These are phyloP conservation scores for Aspergillus awamori DNA, from an alignment of 2,329 filamentous ascomycete species.

Conservation along the genomic window DNA sequence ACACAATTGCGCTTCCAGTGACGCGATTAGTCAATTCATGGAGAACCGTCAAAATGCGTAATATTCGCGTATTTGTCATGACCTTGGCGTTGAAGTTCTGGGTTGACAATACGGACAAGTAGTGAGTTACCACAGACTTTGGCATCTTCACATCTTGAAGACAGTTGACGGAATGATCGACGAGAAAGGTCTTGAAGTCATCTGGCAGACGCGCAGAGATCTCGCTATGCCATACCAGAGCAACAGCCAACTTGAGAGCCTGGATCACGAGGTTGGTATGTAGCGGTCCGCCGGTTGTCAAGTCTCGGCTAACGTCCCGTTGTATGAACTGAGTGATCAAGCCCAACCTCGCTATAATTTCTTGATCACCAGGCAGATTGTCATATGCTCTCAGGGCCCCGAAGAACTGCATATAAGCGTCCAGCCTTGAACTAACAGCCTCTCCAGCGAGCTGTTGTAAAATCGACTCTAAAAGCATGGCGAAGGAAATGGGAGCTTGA, in stretches of 20 bases:
- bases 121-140: slow-evolving; percentile 76
- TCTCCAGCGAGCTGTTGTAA: slow-evolving; percentile 77
- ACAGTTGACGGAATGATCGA: slow-evolving; percentile 77
- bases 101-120: slow-evolving; percentile 77
- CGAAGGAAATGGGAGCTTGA: slow-evolving; percentile 62
- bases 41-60: slow-evolving; percentile 70
- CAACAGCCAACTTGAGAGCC: slow-evolving; percentile 74
- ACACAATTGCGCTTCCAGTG: slow-evolving; percentile 78
- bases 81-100: slow-evolving; percentile 77
- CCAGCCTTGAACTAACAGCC: slow-evolving; percentile 72
- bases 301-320: slow-evolving; percentile 72
- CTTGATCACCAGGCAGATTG: slow-evolving; percentile 73
- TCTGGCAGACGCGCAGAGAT: slow-evolving; percentile 70
- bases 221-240: slow-evolving; percentile 74
- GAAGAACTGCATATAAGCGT: slow-evolving; percentile 82
- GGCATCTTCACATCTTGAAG: slow-evolving; percentile 69
- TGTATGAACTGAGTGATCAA: slow-evolving; percentile 80
- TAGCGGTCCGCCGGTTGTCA: slow-evolving; percentile 52
- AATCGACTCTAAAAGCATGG: slow-evolving; percentile 81
- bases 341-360: slow-evolving; percentile 74
- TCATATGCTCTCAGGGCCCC: slow-evolving; percentile 78
- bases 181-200: slow-evolving; percentile 77
- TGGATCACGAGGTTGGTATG: slow-evolving; percentile 76
- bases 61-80: slow-evolving; percentile 71
- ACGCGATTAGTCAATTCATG: slow-evolving; percentile 73